Evolutionary conservation across 2,329 filamentous ascomycete species (phyloP), one percentile per base, ranked within the genome.

Genomic region (Alternaria ethzedia): DNA sequence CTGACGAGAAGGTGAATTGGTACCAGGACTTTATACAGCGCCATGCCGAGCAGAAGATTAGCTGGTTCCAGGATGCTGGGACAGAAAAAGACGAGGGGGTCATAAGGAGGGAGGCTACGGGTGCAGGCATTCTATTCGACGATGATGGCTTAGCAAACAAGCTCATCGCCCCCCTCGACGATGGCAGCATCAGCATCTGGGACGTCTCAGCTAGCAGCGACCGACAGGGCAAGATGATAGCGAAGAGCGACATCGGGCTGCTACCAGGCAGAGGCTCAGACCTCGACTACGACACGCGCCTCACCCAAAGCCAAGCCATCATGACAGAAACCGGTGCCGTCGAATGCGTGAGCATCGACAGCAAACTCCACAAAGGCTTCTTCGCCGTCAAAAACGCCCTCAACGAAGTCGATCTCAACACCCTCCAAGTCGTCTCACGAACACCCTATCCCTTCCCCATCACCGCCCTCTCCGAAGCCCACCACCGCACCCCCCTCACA

Each of bases 1-100:
- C 89, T 0, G 82, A 81, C 5, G 94, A 97, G 80, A 84, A 83
- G 44, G 85, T 94, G 20, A 89, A 91, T 52, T 97, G 93, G 91
- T 97, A 97, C 78, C 87, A 91, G 59, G 94, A 97, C 79, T 97
- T 94, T 75, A 90, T 96, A 66, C 92, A 94, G 57, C 87, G 94
- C 32, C 86, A 94, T 79, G 93, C 89, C 1, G 89, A 90, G 0
- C 85, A 93, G n/a, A 86, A 85, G 13, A 83, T 93, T 57, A 90
- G 87, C 71, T 97, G 94, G 94, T 84, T 96, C 45, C 86, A 94
- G 74, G 85, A 87, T 58, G 89, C 90, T 28, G 70, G 73, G 25
- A 25, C 73, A 21, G 55, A 83, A 5, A 68, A 69, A 41, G 82
- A 82, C 30, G 75, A 78, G 5, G 75, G 80, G 10, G 74, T 77